A percentile compares a stretch with the other conserved stretches of the same genome.
Conservation (phyloP, 768 basidiomycete genomes). For the Paxillus rubicundulus region DNA sequence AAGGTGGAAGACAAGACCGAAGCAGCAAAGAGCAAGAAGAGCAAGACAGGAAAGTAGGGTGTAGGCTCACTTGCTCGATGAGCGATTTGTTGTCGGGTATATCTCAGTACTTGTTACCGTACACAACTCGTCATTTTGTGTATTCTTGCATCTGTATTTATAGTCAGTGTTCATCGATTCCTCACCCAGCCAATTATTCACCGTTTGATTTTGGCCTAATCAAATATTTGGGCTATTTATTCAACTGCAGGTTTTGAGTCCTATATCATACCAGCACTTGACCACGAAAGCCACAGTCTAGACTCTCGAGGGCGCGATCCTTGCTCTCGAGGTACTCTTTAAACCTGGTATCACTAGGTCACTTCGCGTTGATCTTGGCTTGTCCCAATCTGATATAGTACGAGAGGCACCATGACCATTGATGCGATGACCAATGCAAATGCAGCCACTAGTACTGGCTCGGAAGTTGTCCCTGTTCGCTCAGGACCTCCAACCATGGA, state of each 20-base stretch:
- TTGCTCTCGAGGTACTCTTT: no score
- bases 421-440: constrained; percentile 1
- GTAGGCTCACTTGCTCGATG: not conserved
- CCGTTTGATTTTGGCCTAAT: not conserved
- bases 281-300: no score
- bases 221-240: not conserved
- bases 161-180: not conserved
- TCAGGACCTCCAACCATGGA: constrained; percentile 67
- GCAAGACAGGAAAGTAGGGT: constrained; percentile 40
- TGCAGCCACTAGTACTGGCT: not conserved
- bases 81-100: not conserved
- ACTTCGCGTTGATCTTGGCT: not conserved
- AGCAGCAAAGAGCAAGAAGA: constrained; percentile 36
- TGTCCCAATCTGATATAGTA: no score
- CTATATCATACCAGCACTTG: no score
- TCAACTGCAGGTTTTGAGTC: no score
- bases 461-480: constrained; percentile 37
- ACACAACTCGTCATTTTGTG: constrained; percentile 3
- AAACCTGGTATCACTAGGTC: not conserved
- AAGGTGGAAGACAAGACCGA: constrained; percentile 37
- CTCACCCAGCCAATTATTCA: not conserved
- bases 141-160: constrained; percentile 15
- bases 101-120: not conserved
- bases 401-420: constrained; percentile 24
- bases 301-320: no score